phyloP scores from a whole-genome alignment of 1,284 basidiomycete genomes.

The Cerrena zonata region DNA sequence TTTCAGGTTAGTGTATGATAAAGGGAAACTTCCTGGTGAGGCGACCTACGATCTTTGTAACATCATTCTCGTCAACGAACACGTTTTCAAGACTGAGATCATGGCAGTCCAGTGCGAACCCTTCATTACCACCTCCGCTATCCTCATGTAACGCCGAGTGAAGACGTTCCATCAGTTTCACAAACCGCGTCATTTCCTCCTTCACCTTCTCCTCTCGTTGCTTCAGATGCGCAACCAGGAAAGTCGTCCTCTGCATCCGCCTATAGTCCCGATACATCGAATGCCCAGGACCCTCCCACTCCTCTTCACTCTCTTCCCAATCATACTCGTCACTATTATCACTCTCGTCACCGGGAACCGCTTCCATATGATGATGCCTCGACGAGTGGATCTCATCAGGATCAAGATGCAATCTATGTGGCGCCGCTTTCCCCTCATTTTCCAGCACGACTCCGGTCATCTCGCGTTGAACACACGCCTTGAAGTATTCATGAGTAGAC shows the following conservation, averaged over 20 bases:
- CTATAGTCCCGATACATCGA: conserved; percentile 74
- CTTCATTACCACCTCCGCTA: conserved; percentile 37
- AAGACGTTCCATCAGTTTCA: conserved; percentile 57
- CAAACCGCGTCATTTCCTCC: conserved; percentile 66
- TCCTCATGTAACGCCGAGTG: conserved; percentile 23
- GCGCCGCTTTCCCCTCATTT: conserved; percentile 67
- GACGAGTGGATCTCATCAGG: conserved; percentile 66
- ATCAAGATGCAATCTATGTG: conserved; percentile 69
- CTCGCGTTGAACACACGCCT: conserved; percentile 62
- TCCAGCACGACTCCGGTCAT: conserved; percentile 62
- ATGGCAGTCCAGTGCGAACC: conserved; percentile 71
- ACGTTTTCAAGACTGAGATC: conserved; percentile 76
- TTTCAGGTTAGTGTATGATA: conserved; percentile 2
- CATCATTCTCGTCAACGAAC: conserved; percentile 67
- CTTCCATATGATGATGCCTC: conserved; percentile 59
- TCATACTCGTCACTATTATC: conserved; percentile 72
- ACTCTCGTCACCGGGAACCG: conserved; percentile 61
- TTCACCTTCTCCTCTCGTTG: conserved; percentile 55
- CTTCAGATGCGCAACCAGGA: conserved; percentile 62
- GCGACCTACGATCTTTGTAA: conserved; percentile 58
- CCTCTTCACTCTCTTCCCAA: conserved; percentile 67
- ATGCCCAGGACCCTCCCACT: conserved; percentile 68
- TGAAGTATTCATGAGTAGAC: conserved; percentile 51
- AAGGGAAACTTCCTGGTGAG: neutral
- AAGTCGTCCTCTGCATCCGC: conserved; percentile 69